These are phyloP conservation scores for Samsoniella hepiali DNA, from an alignment of 2,329 filamentous ascomycete genomes.

Conservation along the genomic window DNA sequence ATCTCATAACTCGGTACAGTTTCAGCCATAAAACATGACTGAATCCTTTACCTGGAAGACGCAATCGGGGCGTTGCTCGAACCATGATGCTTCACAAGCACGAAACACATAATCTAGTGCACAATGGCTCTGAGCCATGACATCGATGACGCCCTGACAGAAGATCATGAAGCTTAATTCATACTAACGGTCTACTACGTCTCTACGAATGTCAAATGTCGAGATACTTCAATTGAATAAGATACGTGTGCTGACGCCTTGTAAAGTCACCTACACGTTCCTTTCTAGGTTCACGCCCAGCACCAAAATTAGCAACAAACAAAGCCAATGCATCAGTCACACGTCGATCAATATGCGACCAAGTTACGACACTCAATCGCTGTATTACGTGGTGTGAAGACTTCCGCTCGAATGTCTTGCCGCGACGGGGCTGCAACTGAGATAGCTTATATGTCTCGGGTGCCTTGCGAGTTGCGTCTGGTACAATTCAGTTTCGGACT, in stretches of 20 bases:
- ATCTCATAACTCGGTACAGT: too few relatives aligned
- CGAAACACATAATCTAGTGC: too few relatives aligned
- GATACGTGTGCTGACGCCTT: background rate
- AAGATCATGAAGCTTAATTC: too few relatives aligned
- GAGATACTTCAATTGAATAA: background rate
- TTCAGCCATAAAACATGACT: too few relatives aligned
- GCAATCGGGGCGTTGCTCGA: too few relatives aligned
- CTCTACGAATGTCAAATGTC: too few relatives aligned
- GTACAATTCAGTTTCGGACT: background rate
- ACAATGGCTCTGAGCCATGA: too few relatives aligned
- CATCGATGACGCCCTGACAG: too few relatives aligned
- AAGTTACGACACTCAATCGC: background rate
- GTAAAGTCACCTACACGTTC: background rate
- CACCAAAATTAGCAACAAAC: background rate
- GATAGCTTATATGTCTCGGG: background rate
- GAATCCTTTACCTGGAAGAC: too few relatives aligned
- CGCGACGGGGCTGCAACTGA: background rate
- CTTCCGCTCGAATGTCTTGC: background rate
- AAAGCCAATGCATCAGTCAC: background rate
- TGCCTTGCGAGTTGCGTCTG: background rate
- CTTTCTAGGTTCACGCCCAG: background rate
- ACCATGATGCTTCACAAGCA: too few relatives aligned
- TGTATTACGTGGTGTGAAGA: background rate
- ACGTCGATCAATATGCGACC: too few relatives aligned
- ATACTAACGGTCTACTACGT: too few relatives aligned